Evolutionary conservation across 2,329 filamentous ascomycete genomes (phyloP), one percentile per base, ranked within the genome.

Genomic region (Penicillium sp.): DNA sequence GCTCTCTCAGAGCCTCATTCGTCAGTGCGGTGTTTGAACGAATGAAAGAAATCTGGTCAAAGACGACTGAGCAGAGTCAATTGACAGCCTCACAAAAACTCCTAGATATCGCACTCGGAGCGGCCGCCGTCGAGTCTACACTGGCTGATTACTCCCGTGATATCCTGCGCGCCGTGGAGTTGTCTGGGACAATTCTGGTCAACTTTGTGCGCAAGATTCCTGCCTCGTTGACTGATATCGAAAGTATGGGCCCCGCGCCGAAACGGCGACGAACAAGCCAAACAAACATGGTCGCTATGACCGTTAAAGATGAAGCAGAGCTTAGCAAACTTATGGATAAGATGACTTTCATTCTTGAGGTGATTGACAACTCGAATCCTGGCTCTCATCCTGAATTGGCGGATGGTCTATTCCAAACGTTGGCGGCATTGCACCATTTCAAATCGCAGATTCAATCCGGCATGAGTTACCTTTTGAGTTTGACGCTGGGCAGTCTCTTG

Each of bases 351-450:
- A 87, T 96, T 9, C 75, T 97, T 34, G 90, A 97, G 66, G 73
- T 97, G 26, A 81, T 97, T 12, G 90, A 97, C 63, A 82, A 81
- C 42, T 91, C 90, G 3, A 79, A 82, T 39, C 86, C 88, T 0
- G 83, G 83, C 47, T 78, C 81, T 28, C 86, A 95, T 64, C 70
- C 87, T 0, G 81, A 88, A 60, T 75, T 98, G 35, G 77, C 95
- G 5, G 82, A 83, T 50, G 82, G 81, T 27, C 76, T 98, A 3
- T 98, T 97, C 71, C 83, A 85, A 48, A 80, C 88, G 0, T 79
- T 98, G n/a, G 84, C 85, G 4, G 88, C 95, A 61, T 77, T 98
- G 25, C 90, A 95, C 59, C 85, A 89, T 51, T 86, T 93, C 65
- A 86, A 88, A 65, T 80, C 83, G 26, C 81, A 91, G 49, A 82